phyloP scores from a whole-genome alignment of 2,329 filamentous ascomycete species.

The Tricladium varicosporioides region DNA sequence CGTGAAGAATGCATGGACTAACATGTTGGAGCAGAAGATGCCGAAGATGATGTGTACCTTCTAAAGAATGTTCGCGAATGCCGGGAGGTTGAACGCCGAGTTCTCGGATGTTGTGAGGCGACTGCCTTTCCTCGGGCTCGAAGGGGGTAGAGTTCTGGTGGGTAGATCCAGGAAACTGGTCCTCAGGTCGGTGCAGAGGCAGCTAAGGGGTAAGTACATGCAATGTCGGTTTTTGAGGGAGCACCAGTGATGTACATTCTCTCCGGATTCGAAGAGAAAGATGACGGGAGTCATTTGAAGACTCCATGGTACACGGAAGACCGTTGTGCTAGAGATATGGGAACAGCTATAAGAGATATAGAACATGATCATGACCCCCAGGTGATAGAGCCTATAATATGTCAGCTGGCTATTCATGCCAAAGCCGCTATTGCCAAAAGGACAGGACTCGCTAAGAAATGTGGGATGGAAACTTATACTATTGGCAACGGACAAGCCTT shows the following conservation, averaged over 20 bases:
- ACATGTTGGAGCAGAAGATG: slow-evolving; percentile 50
- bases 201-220: slow-evolving; percentile 64
- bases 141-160: slow-evolving; percentile 48
- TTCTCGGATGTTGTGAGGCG: slow-evolving; percentile 50
- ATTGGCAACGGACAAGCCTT: slow-evolving; percentile 67
- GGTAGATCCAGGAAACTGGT: slow-evolving; percentile 49
- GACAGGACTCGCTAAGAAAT: too few species aligned
- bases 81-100: slow-evolving; percentile 49
- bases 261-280: slow-evolving; percentile 49
- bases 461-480: slow-evolving; percentile 46
- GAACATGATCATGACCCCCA: slow-evolving; percentile 72
- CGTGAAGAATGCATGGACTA: slow-evolving; percentile 50
- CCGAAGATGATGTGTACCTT: slow-evolving; percentile 51
- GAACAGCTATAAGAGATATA: slow-evolving; percentile 58
- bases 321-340: slow-evolving; percentile 51
- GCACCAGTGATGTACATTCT: slow-evolving; percentile 47
- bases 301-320: slow-evolving; percentile 65
- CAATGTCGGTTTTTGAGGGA: slow-evolving; percentile 58
- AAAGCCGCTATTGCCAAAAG: background rate
- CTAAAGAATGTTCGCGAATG: slow-evolving; percentile 48
- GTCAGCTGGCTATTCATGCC: slow-evolving; percentile 1
- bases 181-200: slow-evolving; percentile 53
- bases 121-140: slow-evolving; percentile 52
- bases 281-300: slow-evolving; percentile 61
- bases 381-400: slow-evolving; percentile 49